Percentiles rank a stretch among this genome's conserved stretches.
phyloP scores from a whole-genome alignment of 2,329 filamentous ascomycete genomes.

The Trichoderma hamatum region DNA sequence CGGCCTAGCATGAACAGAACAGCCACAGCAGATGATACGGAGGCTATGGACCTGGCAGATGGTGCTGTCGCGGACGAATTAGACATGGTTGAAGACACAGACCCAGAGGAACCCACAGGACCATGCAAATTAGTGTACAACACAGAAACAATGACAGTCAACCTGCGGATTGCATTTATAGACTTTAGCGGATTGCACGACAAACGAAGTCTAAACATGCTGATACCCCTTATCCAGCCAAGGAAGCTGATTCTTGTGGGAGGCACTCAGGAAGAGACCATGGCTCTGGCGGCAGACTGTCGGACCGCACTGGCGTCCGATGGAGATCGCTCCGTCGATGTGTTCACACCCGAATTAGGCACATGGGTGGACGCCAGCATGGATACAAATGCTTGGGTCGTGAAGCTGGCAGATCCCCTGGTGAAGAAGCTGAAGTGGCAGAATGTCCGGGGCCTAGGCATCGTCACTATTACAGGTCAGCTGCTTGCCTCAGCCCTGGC shows the following conservation, averaged over 20 bases:
- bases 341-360: slow-evolving; percentile 81
- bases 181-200: slow-evolving; percentile 94
- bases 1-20: slow-evolving; percentile 55
- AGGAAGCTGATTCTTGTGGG: slow-evolving; percentile 92
- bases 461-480: slow-evolving; percentile 88
- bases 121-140: slow-evolving; percentile 76
- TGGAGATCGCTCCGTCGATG: slow-evolving; percentile 61
- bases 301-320: slow-evolving; percentile 63
- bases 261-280: slow-evolving; percentile 77
- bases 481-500: slow-evolving; percentile 47
- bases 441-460: slow-evolving; percentile 83
- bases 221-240: slow-evolving; percentile 91
- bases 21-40: slow-evolving; percentile 50
- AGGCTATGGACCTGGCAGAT: slow-evolving; percentile 41
- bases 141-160: slow-evolving; percentile 65
- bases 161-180: slow-evolving; percentile 80
- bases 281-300: slow-evolving; percentile 77
- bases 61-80: slow-evolving; percentile 57
- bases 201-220: slow-evolving; percentile 88
- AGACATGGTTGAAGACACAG: slow-evolving; percentile 61
- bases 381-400: slow-evolving; percentile 95
- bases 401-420: slow-evolving; percentile 83
- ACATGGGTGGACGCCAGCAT: slow-evolving; percentile 83
- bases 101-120: slow-evolving; percentile 56
- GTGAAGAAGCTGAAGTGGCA: slow-evolving; percentile 93